A percentile compares a stretch with the other conserved stretches of the same genome.
Evolutionary conservation across 108 stramenopile genomes (phyloP).

Genomic region (Thalassiosira profunda): DNA sequence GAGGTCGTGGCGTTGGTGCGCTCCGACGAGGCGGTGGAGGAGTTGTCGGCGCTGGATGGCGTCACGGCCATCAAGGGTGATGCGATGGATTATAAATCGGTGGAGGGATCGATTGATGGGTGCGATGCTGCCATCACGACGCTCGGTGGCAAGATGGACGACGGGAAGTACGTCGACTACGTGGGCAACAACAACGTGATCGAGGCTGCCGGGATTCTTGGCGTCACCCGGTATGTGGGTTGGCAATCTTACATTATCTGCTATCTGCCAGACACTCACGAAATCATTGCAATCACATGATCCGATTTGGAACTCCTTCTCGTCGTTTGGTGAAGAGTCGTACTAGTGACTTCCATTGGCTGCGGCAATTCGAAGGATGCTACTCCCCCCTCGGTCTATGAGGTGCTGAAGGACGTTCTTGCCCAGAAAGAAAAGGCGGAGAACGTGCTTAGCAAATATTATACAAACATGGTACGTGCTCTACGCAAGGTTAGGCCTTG

Average conservation of each 20-base stretch:
- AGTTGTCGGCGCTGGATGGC: constrained; percentile 77
- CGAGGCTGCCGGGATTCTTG: constrained; percentile 96
- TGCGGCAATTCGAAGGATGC: constrained; percentile 92
- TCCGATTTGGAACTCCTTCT: too few species aligned
- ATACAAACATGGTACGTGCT: constrained; percentile 94
- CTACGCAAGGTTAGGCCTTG: too few species aligned
- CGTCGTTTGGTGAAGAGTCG: too few species aligned
- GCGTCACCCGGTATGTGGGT: constrained; percentile 75
- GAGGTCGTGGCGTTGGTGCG: constrained; percentile 93
- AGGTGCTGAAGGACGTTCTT: constrained; percentile 78
- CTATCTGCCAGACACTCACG: too few species aligned
- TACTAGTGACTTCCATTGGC: constrained; percentile 94
- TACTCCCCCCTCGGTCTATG: constrained; percentile 79
- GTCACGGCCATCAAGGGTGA: constrained; percentile 91
- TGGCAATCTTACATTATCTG: too few species aligned
- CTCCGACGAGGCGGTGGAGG: constrained; percentile 64
- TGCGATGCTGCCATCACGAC: constrained; percentile 97
- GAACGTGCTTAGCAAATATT: constrained; percentile 88
- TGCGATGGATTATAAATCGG: constrained; percentile 93
- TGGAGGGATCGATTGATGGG: constrained; percentile 95
- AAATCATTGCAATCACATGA: too few species aligned
- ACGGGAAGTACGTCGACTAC: constrained; percentile 86
- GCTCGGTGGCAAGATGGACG: constrained; percentile 78
- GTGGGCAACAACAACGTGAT: constrained; percentile 95
- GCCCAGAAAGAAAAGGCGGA: constrained; percentile 65